Conservation (phyloP, 495 filamentous ascomycete genomes). For the Paragyromitra xinjiangensis region DNA sequence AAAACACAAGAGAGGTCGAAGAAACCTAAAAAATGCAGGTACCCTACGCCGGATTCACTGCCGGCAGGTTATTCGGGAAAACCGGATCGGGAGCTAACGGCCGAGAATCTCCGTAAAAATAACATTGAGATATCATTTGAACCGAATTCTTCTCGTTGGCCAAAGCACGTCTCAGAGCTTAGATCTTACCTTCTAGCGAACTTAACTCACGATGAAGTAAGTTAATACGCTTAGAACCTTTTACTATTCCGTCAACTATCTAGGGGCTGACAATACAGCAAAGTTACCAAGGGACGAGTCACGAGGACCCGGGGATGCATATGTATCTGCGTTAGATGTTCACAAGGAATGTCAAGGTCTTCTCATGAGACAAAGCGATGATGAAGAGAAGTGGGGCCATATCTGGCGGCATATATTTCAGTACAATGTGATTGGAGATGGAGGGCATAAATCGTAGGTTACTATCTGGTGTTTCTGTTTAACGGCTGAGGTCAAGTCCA, state of each 20-base stretch:
- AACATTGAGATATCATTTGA: not conserved
- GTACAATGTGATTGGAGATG: not conserved
- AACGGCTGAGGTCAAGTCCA: no score
- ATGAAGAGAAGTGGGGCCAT: constrained; percentile 1
- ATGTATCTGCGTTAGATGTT: not conserved
- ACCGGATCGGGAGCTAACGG: not conserved
- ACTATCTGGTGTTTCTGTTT: not conserved
- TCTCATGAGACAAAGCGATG: not conserved
- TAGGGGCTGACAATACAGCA: not conserved
- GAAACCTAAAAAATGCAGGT: not conserved
- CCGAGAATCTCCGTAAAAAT: not conserved
- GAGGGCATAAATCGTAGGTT: not conserved
- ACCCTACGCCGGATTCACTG: not conserved
- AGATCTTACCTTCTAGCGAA: not conserved
- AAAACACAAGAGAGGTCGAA: not conserved
- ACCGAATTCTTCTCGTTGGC: not conserved
- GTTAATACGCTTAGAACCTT: not conserved
- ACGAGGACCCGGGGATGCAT: not conserved
- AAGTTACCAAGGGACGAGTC: not conserved
- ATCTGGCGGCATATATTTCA: not conserved
- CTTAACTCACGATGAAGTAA: not conserved
- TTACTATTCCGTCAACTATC: not conserved
- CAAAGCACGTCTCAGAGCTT: not conserved
- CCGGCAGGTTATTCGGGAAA: not conserved
- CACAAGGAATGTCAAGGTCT: constrained; percentile 1